Base-by-base conservation (phyloP, 768 basidiomycete species). In the Mycena vulgaris region DNA sequence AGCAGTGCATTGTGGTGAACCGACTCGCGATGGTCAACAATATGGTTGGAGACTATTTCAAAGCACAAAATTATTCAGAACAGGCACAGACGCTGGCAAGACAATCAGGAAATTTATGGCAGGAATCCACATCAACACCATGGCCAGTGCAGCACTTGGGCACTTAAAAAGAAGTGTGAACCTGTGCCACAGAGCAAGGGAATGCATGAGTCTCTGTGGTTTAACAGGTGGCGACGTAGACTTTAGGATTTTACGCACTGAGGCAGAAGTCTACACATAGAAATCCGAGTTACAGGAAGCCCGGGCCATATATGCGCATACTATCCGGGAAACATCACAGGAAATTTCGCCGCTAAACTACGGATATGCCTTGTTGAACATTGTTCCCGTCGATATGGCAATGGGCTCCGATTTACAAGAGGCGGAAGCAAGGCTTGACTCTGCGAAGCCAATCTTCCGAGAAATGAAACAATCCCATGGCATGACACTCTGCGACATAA, bases 281-380 rank as follows among this genome's bases (percentile, higher is more conserved):
- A 63, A 63, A 33, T 51, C 61, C 1, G 48, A 63, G 27, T 63
- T 37, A 27, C 8, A 2, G 11, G 61, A 63, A 40, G 61, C 61
- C 19, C 17, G 37, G 23, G 19, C n/a, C 16, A 33, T 49, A 9
- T 39, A 51, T 30, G 23, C 9, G 3, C 23, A 63, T 7, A 25
- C n/a, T 51, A 10, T 52, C 9, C 25, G 23, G 21, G 45, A 47
- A 30, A 47, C 45, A n/a, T 60, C 59, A 5, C 28, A 3, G 14
- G 61, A 52, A 5, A 5, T 27, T 1, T 25, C 27, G 0, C 45
- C 45, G 19, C 3, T 25, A 2, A 39, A 51, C 27, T 40, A 63
- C 27, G 61, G 19, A 17, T 52, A 17, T 28, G n/a, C 61, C 21
- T 19, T 63, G 11, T 17, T 37, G 8, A 40, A 40, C 11, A 49